Conservation (phyloP, 2,329 filamentous ascomycete genomes). For the Penicillium thymicola region DNA sequence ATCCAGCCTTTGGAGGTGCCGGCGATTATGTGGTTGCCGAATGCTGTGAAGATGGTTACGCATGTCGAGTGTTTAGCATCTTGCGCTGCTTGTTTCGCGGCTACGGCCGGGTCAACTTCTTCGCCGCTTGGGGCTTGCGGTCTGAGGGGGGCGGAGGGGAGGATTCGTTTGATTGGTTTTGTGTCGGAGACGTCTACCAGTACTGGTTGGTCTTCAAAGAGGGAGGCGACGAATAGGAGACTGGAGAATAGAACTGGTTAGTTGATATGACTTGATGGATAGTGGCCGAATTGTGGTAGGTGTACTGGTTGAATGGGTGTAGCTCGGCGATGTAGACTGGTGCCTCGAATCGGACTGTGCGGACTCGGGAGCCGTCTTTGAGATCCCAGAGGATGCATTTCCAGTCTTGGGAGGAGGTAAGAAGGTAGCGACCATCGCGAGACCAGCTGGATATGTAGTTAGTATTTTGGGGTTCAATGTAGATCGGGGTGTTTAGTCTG, state of each 20-base stretch:
- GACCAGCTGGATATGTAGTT: conserved; percentile 67
- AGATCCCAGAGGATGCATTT: conserved; percentile 96
- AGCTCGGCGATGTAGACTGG: conserved; percentile 95
- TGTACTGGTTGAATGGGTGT: conserved; percentile 83
- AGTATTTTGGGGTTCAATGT: not conserved
- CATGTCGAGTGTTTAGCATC: conserved; percentile 95
- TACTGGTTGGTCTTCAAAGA: conserved; percentile 90
- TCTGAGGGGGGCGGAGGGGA: conserved; percentile 80
- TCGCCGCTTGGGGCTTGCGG: conserved; percentile 64
- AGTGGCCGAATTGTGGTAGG: not conserved
- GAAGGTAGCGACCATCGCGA: conserved; percentile 79
- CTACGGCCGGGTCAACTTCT: conserved; percentile 53
- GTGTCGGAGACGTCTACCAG: conserved; percentile 75
- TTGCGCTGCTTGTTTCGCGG: conserved; percentile 83
- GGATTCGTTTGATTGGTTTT: conserved; percentile 68
- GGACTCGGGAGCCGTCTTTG: conserved; percentile 65
- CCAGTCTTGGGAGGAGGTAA: conserved; percentile 94
- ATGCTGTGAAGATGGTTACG: conserved; percentile 80
- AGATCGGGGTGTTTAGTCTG: not conserved
- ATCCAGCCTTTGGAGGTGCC: conserved; percentile 95
- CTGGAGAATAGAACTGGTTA: conserved; percentile 43
- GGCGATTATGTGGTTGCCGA: conserved; percentile 83
- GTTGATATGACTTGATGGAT: not conserved
- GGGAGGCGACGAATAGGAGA: conserved; percentile 79
- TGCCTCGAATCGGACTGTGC: conserved; percentile 85